Conservation (phyloP, 176 grass and related monocot species). For the Eragrostis nindensis region DNA sequence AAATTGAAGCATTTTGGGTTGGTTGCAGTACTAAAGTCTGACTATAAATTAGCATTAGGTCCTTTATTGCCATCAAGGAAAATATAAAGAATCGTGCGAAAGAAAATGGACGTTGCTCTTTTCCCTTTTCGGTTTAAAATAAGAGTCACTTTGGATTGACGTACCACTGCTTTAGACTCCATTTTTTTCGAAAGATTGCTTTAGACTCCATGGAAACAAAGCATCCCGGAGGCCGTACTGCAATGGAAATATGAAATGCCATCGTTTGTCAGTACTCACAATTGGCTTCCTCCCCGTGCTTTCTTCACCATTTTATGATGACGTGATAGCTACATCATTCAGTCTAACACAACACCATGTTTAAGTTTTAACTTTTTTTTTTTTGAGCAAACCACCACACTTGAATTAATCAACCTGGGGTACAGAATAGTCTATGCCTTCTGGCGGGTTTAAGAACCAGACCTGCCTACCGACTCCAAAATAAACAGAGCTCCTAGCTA, state of each 20-base stretch:
- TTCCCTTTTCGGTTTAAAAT: constrained; percentile 3
- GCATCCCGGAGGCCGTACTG: not conserved
- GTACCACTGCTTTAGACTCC: not conserved
- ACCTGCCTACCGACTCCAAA: too few species aligned
- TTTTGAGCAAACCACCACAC: too few species aligned
- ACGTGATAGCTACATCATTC: not conserved
- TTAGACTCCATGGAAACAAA: not conserved
- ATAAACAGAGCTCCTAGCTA: too few species aligned
- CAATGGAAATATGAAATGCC: not conserved
- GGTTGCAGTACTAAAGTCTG: not conserved
- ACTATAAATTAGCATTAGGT: constrained; percentile 30
- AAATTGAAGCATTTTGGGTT: constrained; percentile 5
- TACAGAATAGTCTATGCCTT: too few species aligned
- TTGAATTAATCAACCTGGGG: too few species aligned
- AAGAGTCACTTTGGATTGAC: not conserved
- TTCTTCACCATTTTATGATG: not conserved
- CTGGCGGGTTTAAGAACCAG: too few species aligned
- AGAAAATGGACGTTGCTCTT: constrained; percentile 20
- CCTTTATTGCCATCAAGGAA: constrained; percentile 24
- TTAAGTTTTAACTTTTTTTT: too few species aligned
- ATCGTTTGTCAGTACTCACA: not conserved
- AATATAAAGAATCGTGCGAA: constrained; percentile 10
- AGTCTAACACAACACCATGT: too few species aligned
- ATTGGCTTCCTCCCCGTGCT: not conserved
- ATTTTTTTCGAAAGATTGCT: too few species aligned